These are phyloP conservation scores for Elsinoe australis DNA, from an alignment of 2,329 filamentous ascomycete species.

Conservation along the genomic window DNA sequence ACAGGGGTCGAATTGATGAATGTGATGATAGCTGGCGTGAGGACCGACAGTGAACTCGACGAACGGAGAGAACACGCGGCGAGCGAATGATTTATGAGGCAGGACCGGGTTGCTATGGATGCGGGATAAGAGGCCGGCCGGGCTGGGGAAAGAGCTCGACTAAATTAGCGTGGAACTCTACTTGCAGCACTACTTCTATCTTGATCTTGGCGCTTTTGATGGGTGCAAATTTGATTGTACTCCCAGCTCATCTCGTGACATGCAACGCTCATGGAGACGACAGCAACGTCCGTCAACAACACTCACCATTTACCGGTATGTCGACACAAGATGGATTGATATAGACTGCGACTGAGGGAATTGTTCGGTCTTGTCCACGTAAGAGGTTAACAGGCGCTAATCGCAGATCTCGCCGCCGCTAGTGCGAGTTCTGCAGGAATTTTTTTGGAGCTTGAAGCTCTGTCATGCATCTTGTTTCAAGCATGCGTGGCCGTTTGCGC, in stretches of 20 bases:
- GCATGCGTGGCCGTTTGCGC: slow-evolving; percentile 1
- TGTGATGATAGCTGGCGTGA: too few species aligned
- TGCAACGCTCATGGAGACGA: not conserved
- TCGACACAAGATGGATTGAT: too few species aligned
- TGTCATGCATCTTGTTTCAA: slow-evolving; percentile 13
- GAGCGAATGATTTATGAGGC: too few species aligned
- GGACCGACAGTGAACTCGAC: too few species aligned
- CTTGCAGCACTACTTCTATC: too few species aligned
- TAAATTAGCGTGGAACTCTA: too few species aligned
- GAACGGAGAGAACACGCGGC: not conserved
- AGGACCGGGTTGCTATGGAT: slow-evolving; percentile 12
- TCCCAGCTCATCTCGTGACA: slow-evolving; percentile 5
- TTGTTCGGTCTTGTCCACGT: slow-evolving; percentile 9
- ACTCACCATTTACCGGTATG: not conserved
- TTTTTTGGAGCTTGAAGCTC: not conserved
- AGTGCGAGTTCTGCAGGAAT: not conserved
- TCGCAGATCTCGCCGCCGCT: slow-evolving; percentile 4
- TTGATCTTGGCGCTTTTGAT: too few species aligned
- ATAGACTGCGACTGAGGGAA: not conserved
- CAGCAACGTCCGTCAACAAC: not conserved
- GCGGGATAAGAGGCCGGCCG: slow-evolving; percentile 10
- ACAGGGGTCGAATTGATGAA: too few species aligned
- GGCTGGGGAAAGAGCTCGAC: not conserved
- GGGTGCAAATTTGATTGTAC: not conserved
- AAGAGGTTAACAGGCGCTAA: slow-evolving; percentile 13